Conservation (phyloP, 129 eudicot species). For the Escallonia herrerae region DNA sequence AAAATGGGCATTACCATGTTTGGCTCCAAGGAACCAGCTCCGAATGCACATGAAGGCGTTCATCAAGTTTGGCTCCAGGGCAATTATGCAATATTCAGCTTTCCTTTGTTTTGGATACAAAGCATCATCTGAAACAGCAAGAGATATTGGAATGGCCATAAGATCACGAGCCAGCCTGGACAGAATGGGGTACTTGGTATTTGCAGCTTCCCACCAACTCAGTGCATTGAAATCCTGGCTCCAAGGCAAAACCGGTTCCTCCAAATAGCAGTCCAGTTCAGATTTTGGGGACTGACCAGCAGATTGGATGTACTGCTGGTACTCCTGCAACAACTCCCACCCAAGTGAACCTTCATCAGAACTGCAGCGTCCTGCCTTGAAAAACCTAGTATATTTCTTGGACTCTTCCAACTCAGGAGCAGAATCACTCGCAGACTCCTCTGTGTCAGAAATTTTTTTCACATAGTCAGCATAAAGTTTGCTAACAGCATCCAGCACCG, state of each 20-base stretch:
- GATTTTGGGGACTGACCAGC: slow-evolving; percentile 15
- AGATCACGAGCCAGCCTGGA: slow-evolving; percentile 35
- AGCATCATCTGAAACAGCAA: slow-evolving; percentile 14
- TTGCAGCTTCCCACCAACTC: slow-evolving; percentile 29
- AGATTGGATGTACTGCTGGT: slow-evolving; percentile 8
- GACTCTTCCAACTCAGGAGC: neutral
- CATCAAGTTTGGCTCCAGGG: neutral
- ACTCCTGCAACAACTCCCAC: slow-evolving; percentile 4
- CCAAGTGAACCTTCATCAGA: too few species aligned
- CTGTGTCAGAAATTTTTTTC: neutral
- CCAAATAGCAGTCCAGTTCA: slow-evolving; percentile 23
- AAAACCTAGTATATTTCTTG: too few species aligned
- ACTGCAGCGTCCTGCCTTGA: too few species aligned
- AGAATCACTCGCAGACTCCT: neutral
- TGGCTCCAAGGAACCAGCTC: slow-evolving; percentile 10
- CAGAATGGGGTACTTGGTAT: slow-evolving; percentile 22
- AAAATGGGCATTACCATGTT: too few species aligned
- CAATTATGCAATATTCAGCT: neutral
- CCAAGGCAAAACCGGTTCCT: slow-evolving; percentile 32
- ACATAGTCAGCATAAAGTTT: slow-evolving; percentile 5
- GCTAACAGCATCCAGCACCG: slow-evolving; percentile 4
- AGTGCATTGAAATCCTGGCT: slow-evolving; percentile 19
- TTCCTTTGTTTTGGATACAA: slow-evolving; percentile 3
- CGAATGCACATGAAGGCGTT: slow-evolving; percentile 24
- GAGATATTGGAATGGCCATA: slow-evolving; percentile 27